Base-by-base conservation (phyloP, 2,329 filamentous ascomycete genomes). In the Leptographium radiaticola region DNA sequence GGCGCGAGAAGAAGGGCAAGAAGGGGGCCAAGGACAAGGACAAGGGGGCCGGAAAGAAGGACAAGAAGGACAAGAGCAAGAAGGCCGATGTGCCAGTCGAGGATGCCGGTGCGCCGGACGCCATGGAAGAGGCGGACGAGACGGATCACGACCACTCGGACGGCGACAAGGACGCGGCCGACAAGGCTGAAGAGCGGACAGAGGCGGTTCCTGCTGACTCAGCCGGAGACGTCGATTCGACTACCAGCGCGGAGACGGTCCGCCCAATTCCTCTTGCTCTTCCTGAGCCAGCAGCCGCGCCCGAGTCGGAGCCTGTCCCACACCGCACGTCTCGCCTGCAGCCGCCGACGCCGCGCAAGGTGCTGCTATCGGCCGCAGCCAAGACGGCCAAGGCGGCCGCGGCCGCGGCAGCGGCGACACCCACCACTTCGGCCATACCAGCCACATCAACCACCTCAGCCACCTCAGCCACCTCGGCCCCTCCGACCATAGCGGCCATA, bases 261-360 rank as follows among this genome's bases (percentile, higher is more conserved):
- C 25, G 25, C 25, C 25, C 25, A n/a, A n/a, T n/a, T n/a, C n/a
- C n/a, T n/a, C n/a, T n/a, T n/a, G n/a, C n/a, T 5, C 25, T 25
- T 5, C 5, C 25, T 25, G 25, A 25, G 25, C 25, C 25, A 25
- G 25, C 25, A 2, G 25, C 25, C 25, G 25, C 3, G 25, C 25
- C 25, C 25, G 25, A 25, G 25, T 5, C 25, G 5, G 9, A 13
- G 34, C 12, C 34, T 3, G 9, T 36, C 34, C 34, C 12, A 3
- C 34, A 9, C 34, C 34, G 34, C 34, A 9, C 9, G 9, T 36
- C 34, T 6, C 34, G 34, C 34, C 52, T 59, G 9, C 58, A 42
- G n/a, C 59, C 55, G 18, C 58, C 59, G 13, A 59, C 58, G 4
- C 59, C 58, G 18, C 46, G 56, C 13, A 59, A 57, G 25, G 55